Percentiles rank a stretch among this genome's conserved stretches.
These are phyloP conservation scores for Ceratocystis eucalypticola DNA, from an alignment of 2,329 filamentous ascomycete species.

Conservation along the genomic window DNA sequence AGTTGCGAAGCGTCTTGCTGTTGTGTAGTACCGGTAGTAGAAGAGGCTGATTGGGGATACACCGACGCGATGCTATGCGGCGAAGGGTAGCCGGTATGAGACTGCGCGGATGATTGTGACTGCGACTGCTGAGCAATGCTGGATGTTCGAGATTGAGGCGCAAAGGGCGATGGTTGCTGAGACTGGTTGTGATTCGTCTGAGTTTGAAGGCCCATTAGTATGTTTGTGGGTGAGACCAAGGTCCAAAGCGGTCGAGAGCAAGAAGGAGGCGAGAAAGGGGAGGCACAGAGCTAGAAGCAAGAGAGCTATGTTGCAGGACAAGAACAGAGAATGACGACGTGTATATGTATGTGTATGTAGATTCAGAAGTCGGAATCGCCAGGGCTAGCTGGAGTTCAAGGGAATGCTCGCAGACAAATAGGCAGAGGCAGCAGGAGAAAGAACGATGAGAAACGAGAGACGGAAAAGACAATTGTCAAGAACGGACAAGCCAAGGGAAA, in stretches of 20 bases:
- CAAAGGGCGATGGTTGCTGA: constrained; percentile 50
- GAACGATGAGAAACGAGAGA: background rate
- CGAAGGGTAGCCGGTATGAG: constrained; percentile 54
- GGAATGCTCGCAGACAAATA: background rate
- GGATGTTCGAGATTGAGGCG: constrained; percentile 50
- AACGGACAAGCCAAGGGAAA: constrained; percentile 21
- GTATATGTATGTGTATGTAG: background rate
- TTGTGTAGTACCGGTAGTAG: constrained; percentile 39
- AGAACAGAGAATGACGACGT: background rate
- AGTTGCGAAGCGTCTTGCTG: constrained; percentile 52
- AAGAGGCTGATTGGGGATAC: constrained; percentile 49
- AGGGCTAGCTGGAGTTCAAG: background rate
- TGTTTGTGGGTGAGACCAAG: constrained; percentile 20
- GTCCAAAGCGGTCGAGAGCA: background rate
- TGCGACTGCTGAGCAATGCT: constrained; percentile 64
- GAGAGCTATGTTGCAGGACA: background rate
- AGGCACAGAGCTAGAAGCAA: too few species aligned
- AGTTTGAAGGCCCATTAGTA: constrained; percentile 42
- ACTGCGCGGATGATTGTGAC: constrained; percentile 41
- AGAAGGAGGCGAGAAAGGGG: background rate
- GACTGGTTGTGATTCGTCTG: constrained; percentile 44
- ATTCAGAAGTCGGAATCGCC: background rate
- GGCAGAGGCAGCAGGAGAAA: background rate
- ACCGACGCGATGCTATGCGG: constrained; percentile 43
- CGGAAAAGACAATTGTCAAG: constrained; percentile 18